These are phyloP conservation scores for Eragrostis curvula DNA, from an alignment of 176 grass and related monocot species.

Conservation along the genomic window DNA sequence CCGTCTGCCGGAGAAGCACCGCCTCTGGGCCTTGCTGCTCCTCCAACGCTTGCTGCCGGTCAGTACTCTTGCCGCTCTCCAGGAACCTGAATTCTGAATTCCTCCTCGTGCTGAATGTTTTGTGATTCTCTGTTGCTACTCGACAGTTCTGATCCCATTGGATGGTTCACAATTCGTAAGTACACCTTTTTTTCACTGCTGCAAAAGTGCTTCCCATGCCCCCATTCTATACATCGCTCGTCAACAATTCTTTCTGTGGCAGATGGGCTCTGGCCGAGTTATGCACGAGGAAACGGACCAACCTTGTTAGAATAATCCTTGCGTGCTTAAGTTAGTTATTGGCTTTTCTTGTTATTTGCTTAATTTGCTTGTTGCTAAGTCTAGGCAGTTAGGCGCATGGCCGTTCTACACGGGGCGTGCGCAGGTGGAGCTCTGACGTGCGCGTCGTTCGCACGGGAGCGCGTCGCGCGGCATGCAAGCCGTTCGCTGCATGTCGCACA, in stretches of 20 bases:
- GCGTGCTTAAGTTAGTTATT: neutral
- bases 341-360: neutral
- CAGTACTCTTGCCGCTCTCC: neutral
- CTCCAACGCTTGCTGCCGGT: slow-evolving; percentile 10
- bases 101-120: neutral
- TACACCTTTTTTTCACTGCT: too few species aligned
- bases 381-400: too few species aligned
- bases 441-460: too few species aligned
- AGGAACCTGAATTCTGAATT: neutral
- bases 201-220: too few species aligned
- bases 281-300: neutral
- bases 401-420: too few species aligned
- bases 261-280: slow-evolving; percentile 22
- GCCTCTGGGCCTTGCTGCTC: neutral
- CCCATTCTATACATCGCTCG: neutral
- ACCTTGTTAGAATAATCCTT: neutral
- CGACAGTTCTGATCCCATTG: neutral
- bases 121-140: neutral
- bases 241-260: neutral
- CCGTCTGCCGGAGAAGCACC: slow-evolving; percentile 8
- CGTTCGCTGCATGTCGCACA: too few species aligned
- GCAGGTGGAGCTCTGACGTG: too few species aligned
- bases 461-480: too few species aligned
- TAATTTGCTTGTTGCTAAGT: too few species aligned
- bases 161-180: slow-evolving; percentile 23